Evolutionary conservation across 2,329 filamentous ascomycete species (phyloP), one percentile per base, ranked within the genome.

Genomic region (Ophiostoma triangulosporum): DNA sequence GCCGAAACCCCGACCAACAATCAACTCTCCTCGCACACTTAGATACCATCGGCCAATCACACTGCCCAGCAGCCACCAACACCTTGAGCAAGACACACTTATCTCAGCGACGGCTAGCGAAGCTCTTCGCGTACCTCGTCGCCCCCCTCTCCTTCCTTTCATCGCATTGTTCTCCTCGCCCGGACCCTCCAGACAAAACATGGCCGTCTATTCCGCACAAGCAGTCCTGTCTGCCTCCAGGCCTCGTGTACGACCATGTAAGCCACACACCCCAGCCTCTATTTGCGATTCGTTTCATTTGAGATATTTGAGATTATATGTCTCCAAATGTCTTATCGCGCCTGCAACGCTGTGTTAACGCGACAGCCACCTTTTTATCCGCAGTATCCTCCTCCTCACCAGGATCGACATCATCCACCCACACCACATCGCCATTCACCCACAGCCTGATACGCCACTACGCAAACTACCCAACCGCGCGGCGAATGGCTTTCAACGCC

Each of bases 211-310:
- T 15, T 33, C 33, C 26, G 32, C 48, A 32, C 56, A 48, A 22
- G 50, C 50, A 48, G 48, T 53, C 26, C 43, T 55, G 46, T 55
- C 53, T 53, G 54, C 54, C 29, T 40, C 40, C n/a, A 26, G 46
- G 48, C 29, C 50, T n/a, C 50, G 43, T 31, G 38, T 51, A 22
- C 53, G 46, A 51, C 51, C 17, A 43, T 52, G 57, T 58, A 57
- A 48, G 54, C 2, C 15, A 33, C 15, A 24, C 48, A 51, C 31
- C 15, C 35, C 38, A 40, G n/a, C n/a, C n/a, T n/a, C n/a, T n/a
- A n/a, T n/a, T n/a, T n/a, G n/a, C n/a, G n/a, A n/a, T n/a, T n/a
- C n/a, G 15, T 12, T 17, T 36, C 33, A 22, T 43, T 14, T 26
- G 22, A 43, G 29, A 31, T 31, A 31, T 31, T 31, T 6, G 29